Evolutionary conservation across 768 basidiomycete genomes (phyloP), one percentile per base, ranked within the genome.

Genomic region (Leccinum disarticulatum): DNA sequence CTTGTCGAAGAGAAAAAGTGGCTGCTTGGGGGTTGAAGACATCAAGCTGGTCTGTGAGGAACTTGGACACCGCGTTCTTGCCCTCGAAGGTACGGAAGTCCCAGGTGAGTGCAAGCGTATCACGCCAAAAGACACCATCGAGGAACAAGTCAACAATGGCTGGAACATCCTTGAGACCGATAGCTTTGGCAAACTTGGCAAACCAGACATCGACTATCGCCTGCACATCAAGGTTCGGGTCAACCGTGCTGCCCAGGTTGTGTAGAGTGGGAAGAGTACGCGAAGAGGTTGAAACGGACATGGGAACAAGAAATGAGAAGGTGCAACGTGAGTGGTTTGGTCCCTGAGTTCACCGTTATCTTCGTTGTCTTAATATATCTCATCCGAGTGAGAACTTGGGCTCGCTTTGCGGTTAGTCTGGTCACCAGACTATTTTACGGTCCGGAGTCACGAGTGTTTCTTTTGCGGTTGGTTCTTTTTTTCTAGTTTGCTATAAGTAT

Each of bases 31-130:
- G 66, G 10, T 63, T 46, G 25, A 71, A 62, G 9, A 57, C 25
- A 1, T 49, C 19, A 6, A 87, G 74, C 28, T 83, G 79, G 52
- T 81, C 81, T 6, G 61, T n/a, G 38, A 85, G 77, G 67, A 86
- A 80, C 27, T 68, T 65, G 4, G 57, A 66, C 43, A 87, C 80
- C 8, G 70, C 67, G 2, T 65, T 22, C 38, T 64, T 70, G 13
- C 81, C 77, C 61, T 80, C 76, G 65, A 87, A 82, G 8, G 84
- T 83, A 41, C 85, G 81, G 52, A 86, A 81, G 59, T 84, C 79
- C 84, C 84, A 87, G 17, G 86, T 87, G 56, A 87, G 75, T 0
- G 82, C 78, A n/a, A 86, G 78, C 54, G 81, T 74, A 62, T 87
- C 86, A 13, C 85, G 73, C 87, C 86, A 87, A 59, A 80, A 81